Evolutionary conservation across 371 early-diverging fungal genomes (phyloP).

Genomic region (Mortierella sp.): DNA sequence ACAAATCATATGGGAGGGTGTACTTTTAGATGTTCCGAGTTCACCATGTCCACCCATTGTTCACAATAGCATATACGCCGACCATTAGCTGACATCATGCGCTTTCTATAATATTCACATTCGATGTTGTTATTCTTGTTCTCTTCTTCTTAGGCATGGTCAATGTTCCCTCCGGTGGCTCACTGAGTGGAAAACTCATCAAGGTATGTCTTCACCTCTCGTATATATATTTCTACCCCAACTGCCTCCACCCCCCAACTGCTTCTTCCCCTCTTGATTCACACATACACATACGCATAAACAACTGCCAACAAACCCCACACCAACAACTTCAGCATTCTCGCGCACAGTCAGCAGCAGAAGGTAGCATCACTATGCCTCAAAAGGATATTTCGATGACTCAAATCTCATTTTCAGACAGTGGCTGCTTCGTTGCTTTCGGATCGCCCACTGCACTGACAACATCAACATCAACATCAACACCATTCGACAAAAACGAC

Average conservation of each 20-base stretch:
- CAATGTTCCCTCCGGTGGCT: conserved; percentile 15
- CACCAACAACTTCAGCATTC: not conserved
- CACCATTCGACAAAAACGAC: not conserved
- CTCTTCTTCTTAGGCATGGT: conserved; percentile 11
- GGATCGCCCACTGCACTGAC: not conserved
- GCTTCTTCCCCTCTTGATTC: not conserved
- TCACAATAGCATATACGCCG: too few relatives aligned
- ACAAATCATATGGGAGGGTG: not conserved
- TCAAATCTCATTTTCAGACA: conserved; percentile 8
- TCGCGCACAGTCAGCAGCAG: not conserved
- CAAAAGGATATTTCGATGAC: not conserved
- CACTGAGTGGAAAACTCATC: conserved; percentile 43
- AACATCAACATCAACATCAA: not conserved
- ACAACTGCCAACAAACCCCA: not conserved
- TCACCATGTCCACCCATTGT: not conserved
- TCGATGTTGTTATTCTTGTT: not conserved
- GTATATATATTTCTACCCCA: not conserved
- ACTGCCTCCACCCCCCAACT: too few relatives aligned
- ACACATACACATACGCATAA: not conserved
- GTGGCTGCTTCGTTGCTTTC: conserved; percentile 16
- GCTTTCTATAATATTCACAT: conserved; percentile 13
- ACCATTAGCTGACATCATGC: not conserved
- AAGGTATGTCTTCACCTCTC: conserved; percentile 33
- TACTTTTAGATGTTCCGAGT: not conserved
- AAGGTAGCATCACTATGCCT: not conserved